Evolutionary conservation across 2,329 filamentous ascomycete genomes (phyloP).

Genomic region (Penicillium digitatum): DNA sequence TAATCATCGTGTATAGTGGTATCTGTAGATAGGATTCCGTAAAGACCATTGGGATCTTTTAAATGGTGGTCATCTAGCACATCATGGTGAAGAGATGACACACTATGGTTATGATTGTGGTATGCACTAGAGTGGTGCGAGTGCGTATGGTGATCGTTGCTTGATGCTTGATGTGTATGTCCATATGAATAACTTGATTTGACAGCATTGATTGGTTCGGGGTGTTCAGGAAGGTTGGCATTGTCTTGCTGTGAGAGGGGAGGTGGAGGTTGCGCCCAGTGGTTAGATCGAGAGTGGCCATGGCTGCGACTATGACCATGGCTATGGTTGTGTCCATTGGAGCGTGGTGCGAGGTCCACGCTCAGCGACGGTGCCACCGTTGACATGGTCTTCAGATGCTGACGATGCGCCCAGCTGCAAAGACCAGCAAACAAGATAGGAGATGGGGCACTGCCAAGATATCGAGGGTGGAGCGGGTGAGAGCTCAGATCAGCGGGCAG

Average conservation of each 20-base stretch:
- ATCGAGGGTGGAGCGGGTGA: constrained; percentile 3
- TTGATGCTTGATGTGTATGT: constrained; percentile 24
- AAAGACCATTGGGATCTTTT: background rate
- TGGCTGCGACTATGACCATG: constrained; percentile 28
- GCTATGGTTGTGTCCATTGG: constrained; percentile 26
- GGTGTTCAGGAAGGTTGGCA: constrained; percentile 17
- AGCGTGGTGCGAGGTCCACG: constrained; percentile 27
- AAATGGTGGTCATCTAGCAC: background rate
- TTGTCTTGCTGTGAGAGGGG: constrained; percentile 24
- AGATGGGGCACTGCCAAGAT: constrained; percentile 15
- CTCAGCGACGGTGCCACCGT: constrained; percentile 30
- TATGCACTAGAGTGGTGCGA: constrained; percentile 39
- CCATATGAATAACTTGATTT: constrained; percentile 22
- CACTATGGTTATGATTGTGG: constrained; percentile 24
- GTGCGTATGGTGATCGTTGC: constrained; percentile 33
- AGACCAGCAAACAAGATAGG: constrained; percentile 5
- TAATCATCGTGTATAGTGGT: background rate
- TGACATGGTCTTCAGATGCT: constrained; percentile 30
- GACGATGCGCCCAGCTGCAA: constrained; percentile 9
- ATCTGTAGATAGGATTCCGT: background rate
- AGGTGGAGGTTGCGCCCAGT: constrained; percentile 29
- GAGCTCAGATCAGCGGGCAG: constrained; percentile 2
- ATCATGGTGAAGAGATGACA: constrained; percentile 17
- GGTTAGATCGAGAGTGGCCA: constrained; percentile 35
- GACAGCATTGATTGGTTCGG: constrained; percentile 11